phyloP scores from a whole-genome alignment of 1,139 yeast species.

The Hyphopichia burtonii region DNA sequence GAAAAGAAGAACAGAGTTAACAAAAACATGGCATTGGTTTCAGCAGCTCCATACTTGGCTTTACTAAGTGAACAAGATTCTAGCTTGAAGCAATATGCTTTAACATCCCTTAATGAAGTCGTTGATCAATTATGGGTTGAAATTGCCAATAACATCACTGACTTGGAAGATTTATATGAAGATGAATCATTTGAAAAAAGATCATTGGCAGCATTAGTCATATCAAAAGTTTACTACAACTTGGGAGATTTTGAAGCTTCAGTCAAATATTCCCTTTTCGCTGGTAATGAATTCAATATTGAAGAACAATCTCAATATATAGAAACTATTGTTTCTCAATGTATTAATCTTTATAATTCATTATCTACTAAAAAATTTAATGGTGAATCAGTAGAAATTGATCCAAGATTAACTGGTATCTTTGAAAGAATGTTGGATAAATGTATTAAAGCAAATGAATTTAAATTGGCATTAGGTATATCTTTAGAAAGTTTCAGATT shows the following conservation, averaged over 20 bases:
- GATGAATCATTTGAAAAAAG: slow-evolving; percentile 76
- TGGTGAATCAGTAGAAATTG: slow-evolving; percentile 40
- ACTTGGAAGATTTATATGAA: slow-evolving; percentile 88
- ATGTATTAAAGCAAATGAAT: slow-evolving; percentile 71
- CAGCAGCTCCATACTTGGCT: slow-evolving; percentile 91
- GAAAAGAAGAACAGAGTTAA: too few species aligned
- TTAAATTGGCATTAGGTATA: slow-evolving; percentile 84
- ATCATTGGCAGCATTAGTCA: slow-evolving; percentile 84
- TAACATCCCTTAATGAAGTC: slow-evolving; percentile 72
- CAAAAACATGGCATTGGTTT: slow-evolving; percentile 65
- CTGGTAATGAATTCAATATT: slow-evolving; percentile 78
- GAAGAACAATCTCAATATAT: slow-evolving; percentile 79
- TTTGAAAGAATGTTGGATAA: slow-evolving; percentile 86
- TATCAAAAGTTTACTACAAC: slow-evolving; percentile 92
- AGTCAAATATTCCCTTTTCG: slow-evolving; percentile 82
- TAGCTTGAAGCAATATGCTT: slow-evolving; percentile 78
- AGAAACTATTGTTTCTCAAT: slow-evolving; percentile 90
- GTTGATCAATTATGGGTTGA: slow-evolving; percentile 98
- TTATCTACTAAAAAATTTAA: slow-evolving; percentile 59
- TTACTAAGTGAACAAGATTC: slow-evolving; percentile 80
- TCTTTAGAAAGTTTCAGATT: slow-evolving; percentile 85
- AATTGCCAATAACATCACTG: slow-evolving; percentile 85
- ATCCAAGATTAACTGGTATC: slow-evolving; percentile 61
- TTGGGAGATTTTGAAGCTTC: slow-evolving; percentile 92
- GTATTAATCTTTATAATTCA: slow-evolving; percentile 78